These are phyloP conservation scores for Candida broadrunensis DNA, from an alignment of 805 yeast species.

Conservation along the genomic window DNA sequence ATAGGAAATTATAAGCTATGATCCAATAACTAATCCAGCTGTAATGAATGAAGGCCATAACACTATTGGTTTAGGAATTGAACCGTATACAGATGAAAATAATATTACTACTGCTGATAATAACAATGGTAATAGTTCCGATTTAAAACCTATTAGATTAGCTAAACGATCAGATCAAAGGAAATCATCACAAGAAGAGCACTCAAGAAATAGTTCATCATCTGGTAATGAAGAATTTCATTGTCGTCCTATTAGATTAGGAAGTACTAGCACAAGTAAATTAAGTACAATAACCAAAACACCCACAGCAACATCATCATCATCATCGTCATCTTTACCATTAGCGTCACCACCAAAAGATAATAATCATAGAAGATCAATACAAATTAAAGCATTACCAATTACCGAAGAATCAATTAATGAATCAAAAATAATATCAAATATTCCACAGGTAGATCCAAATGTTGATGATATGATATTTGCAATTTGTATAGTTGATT, in stretches of 20 bases:
- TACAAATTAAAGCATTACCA: slow-evolving; percentile 38
- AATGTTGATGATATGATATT: slow-evolving; percentile 47
- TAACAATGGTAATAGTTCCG: slow-evolving; percentile 1
- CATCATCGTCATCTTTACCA: neutral
- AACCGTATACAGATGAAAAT: slow-evolving; percentile 3
- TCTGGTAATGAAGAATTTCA: slow-evolving; percentile 27
- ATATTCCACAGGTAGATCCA: slow-evolving; percentile 6
- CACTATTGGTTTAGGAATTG: slow-evolving; percentile 1
- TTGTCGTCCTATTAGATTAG: slow-evolving; percentile 35
- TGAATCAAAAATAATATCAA: neutral
- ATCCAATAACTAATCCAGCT: no score
- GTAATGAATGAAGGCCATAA: neutral
- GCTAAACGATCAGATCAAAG: slow-evolving; percentile 20
- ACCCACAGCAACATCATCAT: slow-evolving; percentile 1
- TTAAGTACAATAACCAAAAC: slow-evolving; percentile 1
- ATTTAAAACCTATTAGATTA: slow-evolving; percentile 24
- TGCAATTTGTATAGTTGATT: slow-evolving; percentile 87
- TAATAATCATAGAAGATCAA: slow-evolving; percentile 17
- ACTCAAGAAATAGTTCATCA: slow-evolving; percentile 1
- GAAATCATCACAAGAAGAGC: neutral
- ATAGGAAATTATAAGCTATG: no score
- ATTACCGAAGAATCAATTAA: slow-evolving; percentile 14
- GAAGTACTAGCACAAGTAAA: slow-evolving; percentile 7
- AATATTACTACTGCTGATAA: neutral
- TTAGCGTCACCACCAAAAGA: neutral